Percentiles rank a stretch among this genome's conserved stretches.
Evolutionary conservation across 495 filamentous ascomycete genomes (phyloP).

Genomic region (Achaetomiella virescens): DNA sequence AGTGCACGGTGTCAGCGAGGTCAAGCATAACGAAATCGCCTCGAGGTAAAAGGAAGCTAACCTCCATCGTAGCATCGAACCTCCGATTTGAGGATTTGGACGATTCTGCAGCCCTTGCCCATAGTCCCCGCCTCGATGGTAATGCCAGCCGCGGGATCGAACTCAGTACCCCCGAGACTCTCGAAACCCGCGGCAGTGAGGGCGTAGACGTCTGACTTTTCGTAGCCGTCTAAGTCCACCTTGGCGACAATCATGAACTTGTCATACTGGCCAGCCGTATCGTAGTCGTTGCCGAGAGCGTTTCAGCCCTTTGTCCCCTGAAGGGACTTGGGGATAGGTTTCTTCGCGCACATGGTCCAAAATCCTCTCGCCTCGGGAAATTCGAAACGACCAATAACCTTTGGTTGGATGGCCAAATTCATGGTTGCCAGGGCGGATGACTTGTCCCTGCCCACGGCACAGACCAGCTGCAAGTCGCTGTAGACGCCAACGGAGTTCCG

Average conservation of each 20-base stretch:
- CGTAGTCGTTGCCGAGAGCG: conserved; percentile 46
- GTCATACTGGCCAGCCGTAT: conserved; percentile 52
- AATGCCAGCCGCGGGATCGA: conserved; percentile 77
- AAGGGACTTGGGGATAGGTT: conserved; percentile 49
- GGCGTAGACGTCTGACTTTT: conserved; percentile 56
- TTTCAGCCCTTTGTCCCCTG: conserved; percentile 43
- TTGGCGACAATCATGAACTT: conserved; percentile 66
- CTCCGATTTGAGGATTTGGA: conserved; percentile 79
- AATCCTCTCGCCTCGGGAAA: conserved; percentile 55
- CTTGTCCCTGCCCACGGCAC: conserved; percentile 60
- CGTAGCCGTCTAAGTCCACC: conserved; percentile 46
- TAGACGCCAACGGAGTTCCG: conserved; percentile 37
- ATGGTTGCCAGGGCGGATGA: conserved; percentile 68
- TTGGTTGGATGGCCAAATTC: conserved; percentile 66
- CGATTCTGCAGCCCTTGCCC: conserved; percentile 64
- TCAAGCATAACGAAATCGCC: conserved; percentile 4
- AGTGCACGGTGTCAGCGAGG: conserved; percentile 12
- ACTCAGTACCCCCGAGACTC: conserved; percentile 66
- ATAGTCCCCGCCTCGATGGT: conserved; percentile 78
- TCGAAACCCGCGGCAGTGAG: conserved; percentile 59
- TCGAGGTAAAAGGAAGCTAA: conserved; percentile 37
- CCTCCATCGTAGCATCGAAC: conserved; percentile 82
- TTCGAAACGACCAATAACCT: conserved; percentile 53
- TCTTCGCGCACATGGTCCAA: conserved; percentile 58
- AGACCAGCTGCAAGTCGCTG: conserved; percentile 63